Conservation (phyloP, 148 eudicot genomes). For the Fagopyrum esculentum region DNA sequence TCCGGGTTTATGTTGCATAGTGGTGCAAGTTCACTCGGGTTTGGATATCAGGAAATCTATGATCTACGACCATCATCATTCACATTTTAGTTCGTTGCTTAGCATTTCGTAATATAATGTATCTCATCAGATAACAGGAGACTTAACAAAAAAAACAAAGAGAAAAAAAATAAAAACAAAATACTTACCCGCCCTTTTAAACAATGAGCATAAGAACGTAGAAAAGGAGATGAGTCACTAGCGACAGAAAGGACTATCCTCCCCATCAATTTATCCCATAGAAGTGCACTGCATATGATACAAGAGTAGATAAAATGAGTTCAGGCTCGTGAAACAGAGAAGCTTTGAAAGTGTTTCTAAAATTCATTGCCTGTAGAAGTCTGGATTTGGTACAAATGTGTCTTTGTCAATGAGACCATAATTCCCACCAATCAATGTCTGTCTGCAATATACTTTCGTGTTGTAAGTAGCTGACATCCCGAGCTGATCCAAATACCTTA, state of each 20-base stretch:
- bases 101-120: not conserved
- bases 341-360: not conserved
- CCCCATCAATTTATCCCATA: slow-evolving; percentile 70
- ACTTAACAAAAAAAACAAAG: not conserved
- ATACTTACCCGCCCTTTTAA: slow-evolving; percentile 49
- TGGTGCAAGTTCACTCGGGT: not conserved
- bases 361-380: slow-evolving; percentile 44
- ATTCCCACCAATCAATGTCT: slow-evolving; percentile 53
- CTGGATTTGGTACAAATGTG: slow-evolving; percentile 59
- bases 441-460: slow-evolving; percentile 61
- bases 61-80: not conserved
- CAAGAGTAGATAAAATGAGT: not conserved
- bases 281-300: slow-evolving; percentile 39
- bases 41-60: not conserved
- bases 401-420: slow-evolving; percentile 47
- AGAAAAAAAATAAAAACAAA: not conserved
- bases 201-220: slow-evolving; percentile 65
- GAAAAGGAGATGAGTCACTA: slow-evolving; percentile 28
- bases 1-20: no score
- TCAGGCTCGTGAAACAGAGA: not conserved
- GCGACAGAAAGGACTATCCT: slow-evolving; percentile 41
- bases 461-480: slow-evolving; percentile 55
- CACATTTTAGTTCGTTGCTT: not conserved
- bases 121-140: not conserved
- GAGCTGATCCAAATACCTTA: slow-evolving; percentile 67